A percentile compares a stretch with the other conserved stretches of the same genome.
Conservation (phyloP, 352 stramenopile genomes). For the Phytophthora sansomeana region DNA sequence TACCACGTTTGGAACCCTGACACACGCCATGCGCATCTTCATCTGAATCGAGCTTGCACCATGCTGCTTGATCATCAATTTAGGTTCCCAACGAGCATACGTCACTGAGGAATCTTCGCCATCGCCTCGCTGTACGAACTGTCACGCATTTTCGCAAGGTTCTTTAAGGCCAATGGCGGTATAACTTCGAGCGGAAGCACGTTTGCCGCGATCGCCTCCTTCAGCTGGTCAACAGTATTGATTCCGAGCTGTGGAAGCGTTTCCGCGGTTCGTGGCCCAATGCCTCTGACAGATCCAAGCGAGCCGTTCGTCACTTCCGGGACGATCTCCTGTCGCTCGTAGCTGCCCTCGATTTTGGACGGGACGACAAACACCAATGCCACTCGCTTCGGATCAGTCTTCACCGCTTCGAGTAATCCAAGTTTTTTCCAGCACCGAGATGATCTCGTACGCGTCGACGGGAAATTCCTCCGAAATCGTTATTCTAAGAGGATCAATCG, state of each 20-base stretch:
- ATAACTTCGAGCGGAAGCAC: neutral
- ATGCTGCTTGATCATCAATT: too few species aligned
- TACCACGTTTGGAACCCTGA: too few species aligned
- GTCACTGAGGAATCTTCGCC: neutral
- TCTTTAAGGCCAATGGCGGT: neutral
- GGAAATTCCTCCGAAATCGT: neutral
- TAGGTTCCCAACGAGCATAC: neutral
- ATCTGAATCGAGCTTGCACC: too few species aligned
- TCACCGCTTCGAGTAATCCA: neutral
- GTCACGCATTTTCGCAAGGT: neutral
- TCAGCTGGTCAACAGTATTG: neutral
- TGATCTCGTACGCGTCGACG: neutral
- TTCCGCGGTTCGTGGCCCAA: too few species aligned
- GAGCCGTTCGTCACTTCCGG: too few species aligned
- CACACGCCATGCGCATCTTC: too few species aligned
- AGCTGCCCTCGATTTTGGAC: neutral
- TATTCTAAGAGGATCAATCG: constrained; percentile 5
- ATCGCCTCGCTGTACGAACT: neutral
- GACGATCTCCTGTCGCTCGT: neutral
- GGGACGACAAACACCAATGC: constrained; percentile 2
- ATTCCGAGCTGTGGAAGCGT: too few species aligned
- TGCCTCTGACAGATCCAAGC: too few species aligned
- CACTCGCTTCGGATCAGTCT: neutral
- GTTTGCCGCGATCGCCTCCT: neutral
- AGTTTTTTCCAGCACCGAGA: constrained; percentile 1